Base-by-base conservation (phyloP, 1,284 basidiomycete species). In the Vanrija pseudolonga region DNA sequence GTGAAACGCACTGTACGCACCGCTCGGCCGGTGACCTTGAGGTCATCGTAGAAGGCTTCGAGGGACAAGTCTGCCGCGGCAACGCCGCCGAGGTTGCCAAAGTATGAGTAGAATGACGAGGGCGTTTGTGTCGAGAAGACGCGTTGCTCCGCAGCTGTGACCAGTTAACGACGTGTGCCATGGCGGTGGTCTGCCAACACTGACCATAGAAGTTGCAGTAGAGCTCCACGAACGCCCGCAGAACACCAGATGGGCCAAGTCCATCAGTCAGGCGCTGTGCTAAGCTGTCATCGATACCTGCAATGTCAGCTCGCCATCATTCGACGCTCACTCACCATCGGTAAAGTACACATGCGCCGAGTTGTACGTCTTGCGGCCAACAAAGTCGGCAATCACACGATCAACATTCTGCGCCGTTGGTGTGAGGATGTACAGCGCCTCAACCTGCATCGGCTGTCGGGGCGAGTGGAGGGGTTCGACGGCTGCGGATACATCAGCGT, bases 371-470 rank as follows among this genome's bases (percentile, higher is more conserved):
- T 83, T 82, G 51, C 78, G 75, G 11, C 62, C 76, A 9, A 83
- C 80, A 69, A 92, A 95, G 76, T 97, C 94, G 26, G 81, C 83
- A 65, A 98, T 88, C 69, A 99, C 82, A 18, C 93, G 84, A 58
- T 96, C 87, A 46, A 98, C 85, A 72, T 98, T 98, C 77, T 92
- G 88, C 3, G 85, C 85, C 1, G 96, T 98, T 14, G 96, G 90
- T 81, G 94, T 95, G 58, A 98, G 80, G 59, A 98, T 79, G 76
- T 98, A 98, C 66, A 98, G 80, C 22, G 90, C 92, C 75, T 96
- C 60, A 37, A 55, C 56, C 4, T 40, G 7, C 42, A 36, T 45
- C 15, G 45, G 46, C 49, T 88, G 85, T 62, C 93, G 76, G 45
- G 76, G 67, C 4, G 76, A 74, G 47, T 78, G 75, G 39, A 81